Base-by-base conservation (phyloP, 371 early-diverging fungal genomes). In the Dichotomocladium elegans region DNA sequence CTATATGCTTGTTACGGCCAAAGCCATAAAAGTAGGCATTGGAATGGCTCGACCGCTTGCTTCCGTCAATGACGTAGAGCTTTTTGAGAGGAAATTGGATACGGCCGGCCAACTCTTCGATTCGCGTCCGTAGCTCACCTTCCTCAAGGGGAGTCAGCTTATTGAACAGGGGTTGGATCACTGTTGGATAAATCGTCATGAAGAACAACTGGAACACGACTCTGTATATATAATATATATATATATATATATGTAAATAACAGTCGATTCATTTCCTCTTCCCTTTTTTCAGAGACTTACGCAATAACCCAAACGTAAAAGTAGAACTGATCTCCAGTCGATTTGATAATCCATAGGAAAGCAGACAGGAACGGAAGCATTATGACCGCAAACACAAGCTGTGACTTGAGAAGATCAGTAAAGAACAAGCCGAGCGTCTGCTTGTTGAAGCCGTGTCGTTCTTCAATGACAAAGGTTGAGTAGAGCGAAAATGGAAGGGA, bases 1-100 rank as follows among this genome's bases (percentile, higher is more conserved):
- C 99, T 62, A 99, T 97, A 41, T 96, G 90, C 85, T 98, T 98
- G 76, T 94, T 91, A 70, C 94, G 93, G 63, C 91, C 93, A 57
- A 98, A 91, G 0, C 97, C 96, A 56, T 88, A 92, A 66, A 99
- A 96, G 73, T 98, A 99, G 2, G 99, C 99, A 71, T 99, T 99
- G 35, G 93, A 92, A 68, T 99, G 99, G 15, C 89, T 72, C 3
- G 91, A 90, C 30, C 99, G 88, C 68, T 88, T 95, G 65, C 91
- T 91, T 21, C 98, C 98, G 68, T 99, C 99, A 70, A 99, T 92
- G 15, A 95, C 89, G 56, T 91, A 95, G 19, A 99, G 79, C 68
- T 98, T 95, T 55, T 83, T 92, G 34, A 96, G 79, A n/a, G 97
- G 95, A 72, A 99, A 99, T 3, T 83, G 70, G 68, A 98, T 83